Conservation (phyloP, 108 stramenopile species). For the Craspedostauros australis region DNA sequence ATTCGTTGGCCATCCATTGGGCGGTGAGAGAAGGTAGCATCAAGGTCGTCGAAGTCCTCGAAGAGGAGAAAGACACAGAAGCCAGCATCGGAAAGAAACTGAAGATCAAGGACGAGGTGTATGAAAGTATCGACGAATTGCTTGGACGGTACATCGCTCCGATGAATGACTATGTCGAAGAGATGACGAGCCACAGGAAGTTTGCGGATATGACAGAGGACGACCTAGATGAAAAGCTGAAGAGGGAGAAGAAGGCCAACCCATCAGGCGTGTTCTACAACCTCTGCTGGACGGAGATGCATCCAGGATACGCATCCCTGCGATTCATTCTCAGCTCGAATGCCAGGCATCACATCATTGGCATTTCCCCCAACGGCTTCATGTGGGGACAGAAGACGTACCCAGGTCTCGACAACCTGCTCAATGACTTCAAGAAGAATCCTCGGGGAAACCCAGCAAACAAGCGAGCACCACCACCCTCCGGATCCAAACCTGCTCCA, state of each 20-base stretch:
- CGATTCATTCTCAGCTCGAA: constrained; percentile 63
- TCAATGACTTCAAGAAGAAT: constrained; percentile 86
- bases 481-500: constrained; percentile 8
- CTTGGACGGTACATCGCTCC: constrained; percentile 82
- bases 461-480: constrained; percentile 11
- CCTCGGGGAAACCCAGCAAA: constrained; percentile 42
- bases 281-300: constrained; percentile 82
- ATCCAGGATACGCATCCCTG: constrained; percentile 75
- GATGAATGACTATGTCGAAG: constrained; percentile 84
- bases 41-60: constrained; percentile 78
- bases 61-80: constrained; percentile 84
- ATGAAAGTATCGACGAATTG: constrained; percentile 84
- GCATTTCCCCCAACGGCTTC: constrained; percentile 78
- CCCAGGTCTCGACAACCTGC: constrained; percentile 51
- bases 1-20: constrained; percentile 84
- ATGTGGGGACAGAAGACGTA: constrained; percentile 56
- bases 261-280: constrained; percentile 60
- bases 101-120: constrained; percentile 78
- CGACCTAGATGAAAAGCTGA: constrained; percentile 70
- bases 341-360: constrained; percentile 61
- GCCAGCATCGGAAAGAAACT: constrained; percentile 77
- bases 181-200: constrained; percentile 72
- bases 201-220: constrained; percentile 70
- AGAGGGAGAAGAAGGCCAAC: constrained; percentile 45
- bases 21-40: constrained; percentile 69